These are phyloP conservation scores for Fagopyrum tataricum DNA, from an alignment of 148 eudicot genomes.

Conservation along the genomic window DNA sequence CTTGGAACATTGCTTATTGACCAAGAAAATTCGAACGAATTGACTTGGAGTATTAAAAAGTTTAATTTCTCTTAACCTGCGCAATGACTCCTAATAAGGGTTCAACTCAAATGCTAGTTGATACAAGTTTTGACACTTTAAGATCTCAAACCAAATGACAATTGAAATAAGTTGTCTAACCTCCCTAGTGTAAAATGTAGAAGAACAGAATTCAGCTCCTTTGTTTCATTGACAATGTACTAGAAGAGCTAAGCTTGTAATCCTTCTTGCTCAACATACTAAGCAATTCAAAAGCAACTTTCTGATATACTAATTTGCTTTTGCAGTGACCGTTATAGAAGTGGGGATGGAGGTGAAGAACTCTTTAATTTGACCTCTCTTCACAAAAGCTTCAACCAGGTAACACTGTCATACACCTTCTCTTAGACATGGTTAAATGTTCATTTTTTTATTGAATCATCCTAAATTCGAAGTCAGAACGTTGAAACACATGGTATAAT, in stretches of 20 bases:
- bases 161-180: not conserved
- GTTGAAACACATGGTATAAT: not conserved
- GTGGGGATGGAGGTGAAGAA: not conserved
- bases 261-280: not conserved
- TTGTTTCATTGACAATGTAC: not conserved
- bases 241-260: not conserved
- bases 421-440: not conserved
- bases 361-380: no score
- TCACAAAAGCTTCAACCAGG: not conserved
- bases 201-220: not conserved
- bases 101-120: not conserved
- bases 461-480: not conserved
- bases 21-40: no score
- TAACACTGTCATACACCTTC: not conserved
- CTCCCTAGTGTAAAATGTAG: not conserved
- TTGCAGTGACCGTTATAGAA: not conserved
- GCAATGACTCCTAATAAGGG: no score
- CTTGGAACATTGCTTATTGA: no score
- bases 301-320: constrained; percentile 1
- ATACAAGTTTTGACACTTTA: not conserved
- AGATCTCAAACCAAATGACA: not conserved
- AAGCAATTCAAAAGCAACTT: constrained; percentile 6
- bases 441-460: not conserved
- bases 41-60: no score
- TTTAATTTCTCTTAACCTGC: not conserved